A percentile compares a stretch with the other conserved stretches of the same genome.
Conservation (phyloP, 345 rosid genomes). For the Moricandia arvensis region DNA sequence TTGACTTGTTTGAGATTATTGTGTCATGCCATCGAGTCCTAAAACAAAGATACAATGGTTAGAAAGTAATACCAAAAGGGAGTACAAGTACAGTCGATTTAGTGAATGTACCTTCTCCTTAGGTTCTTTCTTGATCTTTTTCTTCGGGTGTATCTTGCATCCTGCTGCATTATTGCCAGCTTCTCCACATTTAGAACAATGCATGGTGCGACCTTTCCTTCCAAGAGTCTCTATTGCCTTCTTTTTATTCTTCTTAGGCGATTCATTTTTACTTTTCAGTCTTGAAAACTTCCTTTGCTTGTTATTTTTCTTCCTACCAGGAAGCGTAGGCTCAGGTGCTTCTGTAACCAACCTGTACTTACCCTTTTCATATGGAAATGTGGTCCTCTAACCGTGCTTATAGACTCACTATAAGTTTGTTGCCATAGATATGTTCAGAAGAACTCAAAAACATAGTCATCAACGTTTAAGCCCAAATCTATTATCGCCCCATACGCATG, state of each 20-base stretch:
- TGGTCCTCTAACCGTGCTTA: neutral
- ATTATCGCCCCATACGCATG: neutral
- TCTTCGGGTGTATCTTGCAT: neutral
- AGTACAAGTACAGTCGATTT: no score
- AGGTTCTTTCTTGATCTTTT: neutral
- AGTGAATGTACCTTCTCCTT: neutral
- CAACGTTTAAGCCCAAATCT: neutral
- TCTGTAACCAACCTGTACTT: neutral
- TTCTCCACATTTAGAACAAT: neutral
- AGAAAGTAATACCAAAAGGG: no score
- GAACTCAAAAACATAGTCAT: neutral
- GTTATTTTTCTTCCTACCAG: neutral
- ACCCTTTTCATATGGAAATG: neutral
- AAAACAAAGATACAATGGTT: no score
- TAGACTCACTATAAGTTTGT: neutral
- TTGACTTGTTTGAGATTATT: no score
- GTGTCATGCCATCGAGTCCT: no score
- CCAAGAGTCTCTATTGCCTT: neutral
- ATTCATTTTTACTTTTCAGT: neutral
- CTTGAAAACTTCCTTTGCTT: neutral
- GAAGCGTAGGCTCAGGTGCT: neutral
- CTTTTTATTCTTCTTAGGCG: neutral
- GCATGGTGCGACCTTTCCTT: neutral
- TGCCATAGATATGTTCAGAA: neutral
- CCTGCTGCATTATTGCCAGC: neutral